Base-by-base conservation (phyloP, 306 rosid species). In the Dalbergia cultrata region DNA sequence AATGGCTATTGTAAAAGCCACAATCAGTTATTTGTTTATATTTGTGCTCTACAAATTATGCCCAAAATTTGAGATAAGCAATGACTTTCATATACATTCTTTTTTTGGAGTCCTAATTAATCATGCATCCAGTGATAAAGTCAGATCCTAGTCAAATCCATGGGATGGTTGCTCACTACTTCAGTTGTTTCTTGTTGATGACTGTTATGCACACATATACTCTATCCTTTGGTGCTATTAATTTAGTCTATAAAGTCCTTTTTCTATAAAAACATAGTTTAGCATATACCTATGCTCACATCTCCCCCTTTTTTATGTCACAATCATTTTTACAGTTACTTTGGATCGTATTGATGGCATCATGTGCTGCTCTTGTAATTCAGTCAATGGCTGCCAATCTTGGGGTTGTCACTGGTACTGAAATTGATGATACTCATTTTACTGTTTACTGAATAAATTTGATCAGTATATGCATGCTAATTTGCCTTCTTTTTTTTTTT, bases 381-480 rank as follows among this genome's bases (percentile, higher is more conserved):
- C 99, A 93, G 78, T 87, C 99, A 65, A 83, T 95, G 83, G 97
- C 99, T 62, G 99, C 99, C 68, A 95, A 93, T 89, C 92, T 95
- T 8, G 99, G 99, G 85, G 99, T 95, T 45, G 98, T 93, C 75
- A 95, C 99, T 35, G 99, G 99, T 88, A 90, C 75, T 82, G 81
- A 64, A 73, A 26, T 18, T 22, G 37, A 73, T 57, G 12, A 64
- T 56, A 13, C 68, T 35, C 16, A 13, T 52, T 6, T 67, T 69
- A 47, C 7, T 31, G 66, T 72, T 52, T 35, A 5, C 9, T 10
- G 2, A 53, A 70, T n/a, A 67, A 17, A 41, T 66, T 67, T 14
- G n/a, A 72, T 39, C 13, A 26, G 18, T 49, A 6, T 39, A 10
- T 52, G 26, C 18, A 3, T 58, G 64, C 67, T 22, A 52, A 52